Evolutionary conservation across 208 protist species (phyloP), one percentile per base, ranked within the genome.

Genomic region (Borovskyia barvae): DNA sequence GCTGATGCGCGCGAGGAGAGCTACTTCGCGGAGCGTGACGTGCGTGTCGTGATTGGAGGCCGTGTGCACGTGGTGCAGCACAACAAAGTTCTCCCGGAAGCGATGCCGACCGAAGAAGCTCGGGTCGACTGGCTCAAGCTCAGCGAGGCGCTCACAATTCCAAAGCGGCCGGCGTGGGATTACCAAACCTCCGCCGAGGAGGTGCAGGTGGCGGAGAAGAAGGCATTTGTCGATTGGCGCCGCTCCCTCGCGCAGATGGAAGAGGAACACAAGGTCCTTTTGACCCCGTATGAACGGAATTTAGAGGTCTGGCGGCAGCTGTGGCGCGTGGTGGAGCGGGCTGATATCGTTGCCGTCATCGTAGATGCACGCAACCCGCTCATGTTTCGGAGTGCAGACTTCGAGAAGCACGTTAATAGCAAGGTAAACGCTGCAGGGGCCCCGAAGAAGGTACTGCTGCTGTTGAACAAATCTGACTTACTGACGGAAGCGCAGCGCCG

Each of bases 221-320:
- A 75, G 30, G 75, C 70, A n/a, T 98, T 98, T 45, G 72, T 91
- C 22, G 76, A 94, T 50, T 98, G 95, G 94, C 84, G 94, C 56
- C 85, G 88, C 42, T 72, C 58, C 17, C 70, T 98, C 24, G 75
- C 93, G 33, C 40, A 69, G 43, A 30, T 99, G 24, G 97, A 99
- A 68, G 90, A 99, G 65, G 69, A 97, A 39, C 80, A 98, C 53
- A 76, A 93, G 59, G 60, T 98, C 6, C 43, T 94, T 26, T 66
- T 99, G 53, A 99, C 98, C 25, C 98, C 98, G 22, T 99, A 98
- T 65, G 98, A 99, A 82, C 98, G 98, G 66, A 99, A 99, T 77
- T 45, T 99, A 7, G 97, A 99, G 72, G 95, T 99, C 19, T 99
- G 98, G 98, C 83, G 98, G 28, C 98, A 99, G 81, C 84, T 99